phyloP scores from a whole-genome alignment of 257 asterid genomes.

The Ophiorrhiza pumila region DNA sequence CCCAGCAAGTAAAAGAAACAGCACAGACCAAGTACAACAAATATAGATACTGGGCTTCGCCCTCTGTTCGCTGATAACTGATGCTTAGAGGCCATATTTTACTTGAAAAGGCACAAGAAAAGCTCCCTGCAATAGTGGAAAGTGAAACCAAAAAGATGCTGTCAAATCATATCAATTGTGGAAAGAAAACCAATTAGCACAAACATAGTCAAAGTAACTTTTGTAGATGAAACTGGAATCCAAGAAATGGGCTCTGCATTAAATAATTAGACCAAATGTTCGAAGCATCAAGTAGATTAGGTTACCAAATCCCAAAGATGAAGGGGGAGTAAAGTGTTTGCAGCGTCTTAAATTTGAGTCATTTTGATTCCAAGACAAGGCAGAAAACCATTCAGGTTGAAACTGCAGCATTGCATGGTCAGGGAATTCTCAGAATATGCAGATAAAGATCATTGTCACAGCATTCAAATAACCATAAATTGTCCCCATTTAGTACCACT shows the following conservation, averaged over 20 bases:
- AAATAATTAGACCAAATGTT: background rate
- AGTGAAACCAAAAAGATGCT: background rate
- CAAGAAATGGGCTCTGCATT: background rate
- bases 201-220: background rate
- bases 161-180: constrained; percentile 2
- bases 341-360: background rate
- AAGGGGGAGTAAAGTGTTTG: background rate
- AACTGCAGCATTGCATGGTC: background rate
- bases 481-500: background rate
- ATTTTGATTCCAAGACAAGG: background rate
- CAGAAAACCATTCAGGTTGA: background rate
- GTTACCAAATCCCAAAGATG: background rate
- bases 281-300: background rate
- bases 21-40: constrained; percentile 64
- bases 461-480: background rate
- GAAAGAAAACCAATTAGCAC: no score
- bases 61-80: constrained; percentile 48
- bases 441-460: background rate
- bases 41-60: constrained; percentile 59
- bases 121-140: constrained; percentile 24
- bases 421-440: background rate
- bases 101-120: constrained; percentile 25
- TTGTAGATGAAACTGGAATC: background rate
- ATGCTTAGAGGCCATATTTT: constrained; percentile 65
- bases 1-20: constrained; percentile 75